A percentile compares a stretch with the other conserved stretches of the same genome.
phyloP scores from a whole-genome alignment of 169 alveolate genomes.

The Cryptosporidium canis region DNA sequence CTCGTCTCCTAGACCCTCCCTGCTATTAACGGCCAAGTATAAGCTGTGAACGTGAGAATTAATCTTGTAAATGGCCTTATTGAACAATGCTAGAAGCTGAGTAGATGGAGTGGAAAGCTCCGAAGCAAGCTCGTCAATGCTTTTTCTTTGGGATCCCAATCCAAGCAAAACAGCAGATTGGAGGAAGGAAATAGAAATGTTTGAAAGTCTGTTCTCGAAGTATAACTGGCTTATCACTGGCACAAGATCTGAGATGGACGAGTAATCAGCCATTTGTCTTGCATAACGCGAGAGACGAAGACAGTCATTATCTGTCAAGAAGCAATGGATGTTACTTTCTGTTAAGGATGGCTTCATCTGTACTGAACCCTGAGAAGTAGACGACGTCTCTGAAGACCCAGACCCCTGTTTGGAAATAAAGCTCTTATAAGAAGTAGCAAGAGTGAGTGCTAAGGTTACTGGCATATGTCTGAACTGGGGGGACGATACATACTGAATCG shows the following conservation, averaged over 20 bases:
- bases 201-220: slow-evolving; percentile 54
- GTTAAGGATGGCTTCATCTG: slow-evolving; percentile 1
- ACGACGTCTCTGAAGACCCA: not conserved
- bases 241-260: slow-evolving; percentile 56
- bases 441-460: slow-evolving; percentile 41
- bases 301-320: slow-evolving; percentile 57
- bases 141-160: slow-evolving; percentile 65
- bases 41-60: slow-evolving; percentile 6
- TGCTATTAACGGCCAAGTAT: not conserved
- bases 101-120: slow-evolving; percentile 60
- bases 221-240: slow-evolving; percentile 61
- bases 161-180: slow-evolving; percentile 67
- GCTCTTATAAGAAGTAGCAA: slow-evolving; percentile 16
- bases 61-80: slow-evolving; percentile 60
- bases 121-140: slow-evolving; percentile 35
- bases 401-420: not conserved
- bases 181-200: slow-evolving; percentile 26
- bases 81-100: slow-evolving; percentile 57
- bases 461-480: slow-evolving; percentile 54
- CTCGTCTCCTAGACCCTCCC: not conserved
- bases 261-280: slow-evolving; percentile 56
- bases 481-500: slow-evolving; percentile 49
- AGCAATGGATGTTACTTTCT: slow-evolving; percentile 14
- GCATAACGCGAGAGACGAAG: slow-evolving; percentile 69
- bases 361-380: not conserved